Conservation (phyloP, 2,329 filamentous ascomycete genomes). For the Diaporthe sp. region DNA sequence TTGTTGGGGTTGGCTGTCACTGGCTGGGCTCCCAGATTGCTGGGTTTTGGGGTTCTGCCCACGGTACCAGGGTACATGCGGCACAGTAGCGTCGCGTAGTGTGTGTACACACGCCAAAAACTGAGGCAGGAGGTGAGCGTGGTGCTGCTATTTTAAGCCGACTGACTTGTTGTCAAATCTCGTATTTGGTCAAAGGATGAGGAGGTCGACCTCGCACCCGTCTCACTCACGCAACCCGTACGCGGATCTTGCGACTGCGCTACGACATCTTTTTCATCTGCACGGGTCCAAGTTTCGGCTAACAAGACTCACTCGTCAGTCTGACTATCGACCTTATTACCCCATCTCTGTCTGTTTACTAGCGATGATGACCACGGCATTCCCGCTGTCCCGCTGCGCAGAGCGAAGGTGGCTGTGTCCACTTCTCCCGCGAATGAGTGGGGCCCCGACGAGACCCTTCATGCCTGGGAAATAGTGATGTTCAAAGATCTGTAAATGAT, state of each 20-base stretch:
- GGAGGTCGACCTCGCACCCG: conserved; percentile 2
- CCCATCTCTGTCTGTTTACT: not conserved
- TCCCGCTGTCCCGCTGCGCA: conserved; percentile 12
- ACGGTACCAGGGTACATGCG: not conserved
- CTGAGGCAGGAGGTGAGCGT: conserved; percentile 1
- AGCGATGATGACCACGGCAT: conserved; percentile 12
- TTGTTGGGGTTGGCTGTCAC: not conserved
- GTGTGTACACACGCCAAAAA: not conserved
- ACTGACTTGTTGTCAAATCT: conserved; percentile 12
- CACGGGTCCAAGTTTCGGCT: not conserved
- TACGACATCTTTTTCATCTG: not conserved
- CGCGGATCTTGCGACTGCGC: not conserved
- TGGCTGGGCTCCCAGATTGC: not conserved
- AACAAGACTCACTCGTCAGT: not conserved
- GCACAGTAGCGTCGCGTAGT: not conserved
- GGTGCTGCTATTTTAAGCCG: conserved; percentile 21
- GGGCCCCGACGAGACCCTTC: conserved; percentile 14
- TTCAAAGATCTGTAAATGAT: not conserved
- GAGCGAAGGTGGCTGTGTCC: conserved; percentile 19
- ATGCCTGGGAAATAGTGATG: conserved; percentile 28
- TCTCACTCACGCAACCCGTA: conserved; percentile 10
- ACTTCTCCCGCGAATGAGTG: conserved; percentile 8
- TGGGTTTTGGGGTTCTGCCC: not conserved
- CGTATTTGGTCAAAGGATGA: conserved; percentile 5
- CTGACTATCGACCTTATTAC: not conserved